Evolutionary conservation across 495 filamentous ascomycete species (phyloP), one percentile per base, ranked within the genome.

Genomic region (Penicillium longicatenatum): DNA sequence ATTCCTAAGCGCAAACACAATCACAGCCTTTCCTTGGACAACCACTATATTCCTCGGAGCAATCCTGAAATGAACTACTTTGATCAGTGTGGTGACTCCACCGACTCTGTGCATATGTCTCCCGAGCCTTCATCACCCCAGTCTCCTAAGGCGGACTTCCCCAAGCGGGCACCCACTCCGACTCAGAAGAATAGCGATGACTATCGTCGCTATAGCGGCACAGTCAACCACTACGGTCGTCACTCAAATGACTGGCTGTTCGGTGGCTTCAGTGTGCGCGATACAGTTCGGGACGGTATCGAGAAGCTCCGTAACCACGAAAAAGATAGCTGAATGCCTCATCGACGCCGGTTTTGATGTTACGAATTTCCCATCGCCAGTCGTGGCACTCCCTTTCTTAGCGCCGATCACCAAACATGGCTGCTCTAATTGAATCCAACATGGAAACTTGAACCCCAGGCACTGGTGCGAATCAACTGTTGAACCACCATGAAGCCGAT

Each of bases 241-340:
- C 76, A 80, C 64, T 76, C 76, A 2, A 80, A 80, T 50, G 76
- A 80, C 54, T 80, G 77, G 77, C 68, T 80, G 1, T 80, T 80
- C 37, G 74, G 74, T 6, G 77, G 77, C 8, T 78, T 80, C 64
- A 80, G 77, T 62, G 64, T 80, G 17, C 71, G 75, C 1, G 76
- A 77, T 10, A 77, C 77, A 0, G 70, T 80, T 30, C 71, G 79
- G 41, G 71, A 78, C 70, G 54, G 72, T 59, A 60, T 80, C 46
- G 68, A 83, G 70, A 62, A 88, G 72, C 47, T 83, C 66, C 71
- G 83, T 57, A 22, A 81, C 77, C 52, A 59, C 9, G 58, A 62
- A 9, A 67, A 70, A 50, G 68, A 64, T 46, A 58, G 63, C 58
- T 71, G 64, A 71, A 62, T 52, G 19, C 22, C 11, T 42, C 20